A percentile compares a stretch with the other conserved stretches of the same genome.
These are phyloP conservation scores for Colletotrichum sp. DNA, from an alignment of 2,329 filamentous ascomycete species.

Conservation along the genomic window DNA sequence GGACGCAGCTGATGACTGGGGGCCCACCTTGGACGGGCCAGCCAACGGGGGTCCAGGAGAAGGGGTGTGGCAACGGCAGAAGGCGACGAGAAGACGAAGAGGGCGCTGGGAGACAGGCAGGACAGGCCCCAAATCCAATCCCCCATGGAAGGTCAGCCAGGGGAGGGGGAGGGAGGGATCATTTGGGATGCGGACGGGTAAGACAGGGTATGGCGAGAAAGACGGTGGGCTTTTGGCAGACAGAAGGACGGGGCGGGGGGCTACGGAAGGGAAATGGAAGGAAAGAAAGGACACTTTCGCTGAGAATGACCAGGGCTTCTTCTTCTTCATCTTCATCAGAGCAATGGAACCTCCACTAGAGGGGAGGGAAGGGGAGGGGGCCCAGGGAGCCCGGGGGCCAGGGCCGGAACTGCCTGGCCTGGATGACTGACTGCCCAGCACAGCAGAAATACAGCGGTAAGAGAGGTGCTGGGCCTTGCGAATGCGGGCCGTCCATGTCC, in stretches of 20 bases:
- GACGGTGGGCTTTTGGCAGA: neutral
- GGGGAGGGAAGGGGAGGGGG: too few relatives aligned
- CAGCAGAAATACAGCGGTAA: neutral
- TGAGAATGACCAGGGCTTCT: neutral
- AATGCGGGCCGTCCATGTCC: neutral
- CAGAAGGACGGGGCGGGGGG: neutral
- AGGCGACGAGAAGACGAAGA: neutral
- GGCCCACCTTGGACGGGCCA: slow-evolving; percentile 6
- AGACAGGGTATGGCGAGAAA: neutral
- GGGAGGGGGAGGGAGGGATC: neutral
- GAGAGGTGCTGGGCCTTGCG: neutral
- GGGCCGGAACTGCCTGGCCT: neutral
- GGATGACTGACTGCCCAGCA: neutral
- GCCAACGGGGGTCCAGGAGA: slow-evolving; percentile 4
- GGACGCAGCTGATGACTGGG: slow-evolving; percentile 13
- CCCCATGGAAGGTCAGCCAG: neutral
- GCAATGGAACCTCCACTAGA: too few relatives aligned
- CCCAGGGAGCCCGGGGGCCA: neutral
- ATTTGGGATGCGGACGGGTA: neutral
- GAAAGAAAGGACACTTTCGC: neutral
- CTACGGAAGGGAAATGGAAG: neutral
- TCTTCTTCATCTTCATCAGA: neutral
- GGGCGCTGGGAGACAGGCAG: neutral
- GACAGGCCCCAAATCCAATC: neutral
- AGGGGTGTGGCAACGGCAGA: slow-evolving; percentile 14